Conservation (phyloP, 805 yeast species). For the Hanseniaspora vineae region DNA sequence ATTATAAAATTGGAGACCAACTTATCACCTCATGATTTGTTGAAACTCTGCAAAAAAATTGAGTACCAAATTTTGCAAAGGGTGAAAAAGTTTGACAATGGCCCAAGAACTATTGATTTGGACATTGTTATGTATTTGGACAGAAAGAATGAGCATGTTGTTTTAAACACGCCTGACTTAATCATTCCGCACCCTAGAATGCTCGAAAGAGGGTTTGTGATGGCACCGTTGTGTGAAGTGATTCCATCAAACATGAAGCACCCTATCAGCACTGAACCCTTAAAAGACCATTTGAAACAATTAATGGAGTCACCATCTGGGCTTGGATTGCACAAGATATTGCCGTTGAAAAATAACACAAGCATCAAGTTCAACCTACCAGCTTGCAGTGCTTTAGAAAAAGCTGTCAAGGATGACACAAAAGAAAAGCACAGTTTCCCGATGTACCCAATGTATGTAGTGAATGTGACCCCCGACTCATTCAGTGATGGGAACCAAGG, state of each 20-base stretch:
- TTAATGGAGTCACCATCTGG: slow-evolving; percentile 36
- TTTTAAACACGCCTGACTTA: slow-evolving; percentile 44
- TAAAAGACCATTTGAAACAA: slow-evolving; percentile 51
- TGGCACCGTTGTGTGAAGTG: slow-evolving; percentile 79
- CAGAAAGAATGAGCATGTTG: slow-evolving; percentile 23
- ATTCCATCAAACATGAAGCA: slow-evolving; percentile 53
- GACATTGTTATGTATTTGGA: slow-evolving; percentile 59
- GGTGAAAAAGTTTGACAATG: slow-evolving; percentile 71
- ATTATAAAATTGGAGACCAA: slow-evolving; percentile 53
- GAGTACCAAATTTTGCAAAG: slow-evolving; percentile 64
- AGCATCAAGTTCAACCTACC: slow-evolving; percentile 6
- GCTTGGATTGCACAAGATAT: slow-evolving; percentile 33
- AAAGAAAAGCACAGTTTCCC: slow-evolving; percentile 12
- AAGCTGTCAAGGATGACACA: too few relatives aligned
- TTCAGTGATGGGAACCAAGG: slow-evolving; percentile 65
- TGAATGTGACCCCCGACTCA: slow-evolving; percentile 89
- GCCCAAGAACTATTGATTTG: slow-evolving; percentile 84
- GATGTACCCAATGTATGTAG: slow-evolving; percentile 73
- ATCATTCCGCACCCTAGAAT: slow-evolving; percentile 78
- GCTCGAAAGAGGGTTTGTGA: slow-evolving; percentile 82
- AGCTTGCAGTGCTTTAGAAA: slow-evolving; percentile 2
- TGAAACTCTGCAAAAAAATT: slow-evolving; percentile 52
- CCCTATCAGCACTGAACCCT: slow-evolving; percentile 80
- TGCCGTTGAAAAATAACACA: slow-evolving; percentile 28
- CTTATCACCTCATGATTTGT: slow-evolving; percentile 50